These are phyloP conservation scores for Hymenoscyphus infarciens DNA, from an alignment of 2,329 filamentous ascomycete genomes.

Conservation along the genomic window DNA sequence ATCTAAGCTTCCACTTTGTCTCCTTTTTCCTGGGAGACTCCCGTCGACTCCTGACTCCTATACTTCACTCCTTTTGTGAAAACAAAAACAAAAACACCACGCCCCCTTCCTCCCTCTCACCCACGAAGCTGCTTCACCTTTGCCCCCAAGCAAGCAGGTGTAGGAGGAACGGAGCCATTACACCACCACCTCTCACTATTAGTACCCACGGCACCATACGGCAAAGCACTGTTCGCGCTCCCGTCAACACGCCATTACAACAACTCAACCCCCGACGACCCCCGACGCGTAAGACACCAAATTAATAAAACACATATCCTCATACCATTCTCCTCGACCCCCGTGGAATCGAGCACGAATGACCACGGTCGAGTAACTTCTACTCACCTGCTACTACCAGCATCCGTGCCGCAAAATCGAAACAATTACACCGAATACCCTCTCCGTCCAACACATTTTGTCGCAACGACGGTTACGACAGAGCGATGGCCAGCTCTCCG, in stretches of 20 bases:
- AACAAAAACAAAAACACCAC: no score
- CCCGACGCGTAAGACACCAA: slow-evolving; percentile 10
- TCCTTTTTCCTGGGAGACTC: background rate
- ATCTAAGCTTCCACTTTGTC: background rate
- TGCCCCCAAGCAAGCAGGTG: no score
- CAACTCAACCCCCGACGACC: slow-evolving; percentile 13
- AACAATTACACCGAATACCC: background rate
- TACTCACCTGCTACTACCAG: background rate
- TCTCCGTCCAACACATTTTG: slow-evolving; percentile 26
- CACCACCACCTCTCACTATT: background rate
- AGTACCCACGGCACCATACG: no score
- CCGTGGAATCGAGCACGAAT: slow-evolving; percentile 11
- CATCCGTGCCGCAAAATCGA: background rate
- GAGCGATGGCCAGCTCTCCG: slow-evolving; percentile 64
- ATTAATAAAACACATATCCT: background rate
- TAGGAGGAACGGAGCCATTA: background rate
- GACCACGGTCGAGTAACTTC: slow-evolving; percentile 6
- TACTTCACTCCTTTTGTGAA: background rate
- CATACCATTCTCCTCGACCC: background rate
- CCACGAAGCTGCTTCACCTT: background rate
- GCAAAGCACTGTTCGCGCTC: background rate
- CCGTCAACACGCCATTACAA: slow-evolving; percentile 9
- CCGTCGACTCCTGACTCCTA: no score
- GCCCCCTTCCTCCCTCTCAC: background rate
- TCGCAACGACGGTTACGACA: slow-evolving; percentile 30